Conservation (phyloP, 2,329 filamentous ascomycete species). For the Talaromyces sp. region DNA sequence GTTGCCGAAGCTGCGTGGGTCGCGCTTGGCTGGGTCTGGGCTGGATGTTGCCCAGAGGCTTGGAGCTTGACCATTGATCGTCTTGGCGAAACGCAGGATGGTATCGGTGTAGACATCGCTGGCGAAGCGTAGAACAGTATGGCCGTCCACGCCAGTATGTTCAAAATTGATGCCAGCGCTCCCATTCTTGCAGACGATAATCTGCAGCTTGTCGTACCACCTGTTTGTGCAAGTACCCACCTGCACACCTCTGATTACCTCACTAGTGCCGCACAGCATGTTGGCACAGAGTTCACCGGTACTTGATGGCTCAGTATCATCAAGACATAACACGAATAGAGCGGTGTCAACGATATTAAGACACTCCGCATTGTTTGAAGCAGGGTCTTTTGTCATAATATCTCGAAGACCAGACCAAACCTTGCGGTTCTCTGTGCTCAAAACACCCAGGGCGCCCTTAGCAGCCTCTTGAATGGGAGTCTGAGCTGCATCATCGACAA, state of each 20-base stretch:
- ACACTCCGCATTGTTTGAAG: constrained; percentile 93
- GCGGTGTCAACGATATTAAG: constrained; percentile 94
- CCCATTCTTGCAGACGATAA: constrained; percentile 98
- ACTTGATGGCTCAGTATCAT: constrained; percentile 83
- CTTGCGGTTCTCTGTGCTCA: constrained; percentile 96
- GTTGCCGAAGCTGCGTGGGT: constrained; percentile 87
- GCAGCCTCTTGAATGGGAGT: constrained; percentile 91
- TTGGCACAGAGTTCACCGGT: constrained; percentile 91
- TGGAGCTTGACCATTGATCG: constrained; percentile 91
- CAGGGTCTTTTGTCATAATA: constrained; percentile 79
- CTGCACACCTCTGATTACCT: constrained; percentile 90
- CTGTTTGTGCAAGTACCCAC: constrained; percentile 97
- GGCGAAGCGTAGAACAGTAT: constrained; percentile 93
- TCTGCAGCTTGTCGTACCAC: constrained; percentile 99
- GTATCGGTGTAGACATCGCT: constrained; percentile 98
- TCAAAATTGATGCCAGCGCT: constrained; percentile 99
- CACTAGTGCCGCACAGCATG: constrained; percentile 95
- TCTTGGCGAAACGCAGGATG: constrained; percentile 89
- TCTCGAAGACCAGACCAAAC: constrained; percentile 92
- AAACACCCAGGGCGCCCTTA: constrained; percentile 88
- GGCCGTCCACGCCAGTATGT: constrained; percentile 95
- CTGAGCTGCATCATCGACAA: constrained; percentile 86
- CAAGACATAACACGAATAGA: constrained; percentile 87
- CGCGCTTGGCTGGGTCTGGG: constrained; percentile 88
- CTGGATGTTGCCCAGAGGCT: constrained; percentile 88